Percentiles rank a stretch among this genome's conserved stretches.
phyloP scores from a whole-genome alignment of 2,329 filamentous ascomycete species.

The Cladosporium sp. region DNA sequence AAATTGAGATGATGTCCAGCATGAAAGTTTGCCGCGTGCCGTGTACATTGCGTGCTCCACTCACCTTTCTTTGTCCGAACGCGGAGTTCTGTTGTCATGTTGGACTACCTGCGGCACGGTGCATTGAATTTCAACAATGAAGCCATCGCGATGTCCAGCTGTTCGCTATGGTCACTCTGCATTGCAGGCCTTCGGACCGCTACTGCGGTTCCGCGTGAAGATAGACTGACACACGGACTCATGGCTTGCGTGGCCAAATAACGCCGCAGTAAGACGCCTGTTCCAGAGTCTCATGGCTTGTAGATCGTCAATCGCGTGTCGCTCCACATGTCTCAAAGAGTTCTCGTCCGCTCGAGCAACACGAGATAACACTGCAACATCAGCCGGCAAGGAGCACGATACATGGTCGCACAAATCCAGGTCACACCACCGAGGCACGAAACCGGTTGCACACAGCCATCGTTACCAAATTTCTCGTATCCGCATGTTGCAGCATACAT shows the following conservation, averaged over 20 bases:
- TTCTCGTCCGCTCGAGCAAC: background rate
- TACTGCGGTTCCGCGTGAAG: background rate
- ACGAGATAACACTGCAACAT: background rate
- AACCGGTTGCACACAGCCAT: background rate
- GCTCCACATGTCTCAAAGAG: constrained; percentile 1
- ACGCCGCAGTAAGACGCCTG: background rate
- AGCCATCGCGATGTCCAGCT: background rate
- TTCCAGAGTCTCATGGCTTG: background rate
- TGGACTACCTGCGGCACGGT: background rate
- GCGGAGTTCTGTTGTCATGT: background rate
- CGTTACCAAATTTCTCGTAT: background rate
- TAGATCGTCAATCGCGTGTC: background rate
- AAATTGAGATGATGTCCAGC: background rate
- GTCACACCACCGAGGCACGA: background rate
- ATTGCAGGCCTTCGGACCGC: background rate
- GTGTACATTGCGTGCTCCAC: background rate
- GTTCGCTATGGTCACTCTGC: background rate
- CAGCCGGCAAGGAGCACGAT: background rate
- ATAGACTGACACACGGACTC: background rate
- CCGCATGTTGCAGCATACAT: background rate
- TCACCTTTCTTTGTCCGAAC: constrained; percentile 5
- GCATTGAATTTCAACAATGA: background rate
- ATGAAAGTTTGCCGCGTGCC: background rate
- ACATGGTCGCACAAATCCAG: background rate
- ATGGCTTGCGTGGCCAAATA: background rate